These are phyloP conservation scores for Candida sp. DNA, from an alignment of 1,139 yeast genomes.

Conservation along the genomic window DNA sequence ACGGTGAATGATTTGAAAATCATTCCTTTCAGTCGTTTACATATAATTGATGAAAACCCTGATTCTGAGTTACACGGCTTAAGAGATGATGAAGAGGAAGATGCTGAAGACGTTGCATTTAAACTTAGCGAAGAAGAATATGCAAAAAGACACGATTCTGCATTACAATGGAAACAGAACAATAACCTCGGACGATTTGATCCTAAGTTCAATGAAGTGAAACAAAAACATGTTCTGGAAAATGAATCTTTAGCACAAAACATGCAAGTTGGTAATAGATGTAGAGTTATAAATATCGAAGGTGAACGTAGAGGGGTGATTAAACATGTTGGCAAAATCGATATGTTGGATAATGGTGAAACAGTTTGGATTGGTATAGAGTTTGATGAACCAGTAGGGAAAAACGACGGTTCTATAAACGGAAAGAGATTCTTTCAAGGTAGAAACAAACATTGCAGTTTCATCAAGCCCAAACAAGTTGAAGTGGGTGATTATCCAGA, in stretches of 20 bases:
- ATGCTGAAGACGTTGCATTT: conserved; percentile 38
- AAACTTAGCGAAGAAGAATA: conserved; percentile 68
- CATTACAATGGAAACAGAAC: conserved; percentile 70
- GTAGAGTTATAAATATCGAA: conserved; percentile 39
- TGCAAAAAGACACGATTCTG: conserved; percentile 56
- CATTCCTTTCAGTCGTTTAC: conserved; percentile 42
- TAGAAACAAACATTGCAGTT: conserved; percentile 43
- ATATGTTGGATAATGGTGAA: conserved; percentile 49
- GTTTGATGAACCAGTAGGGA: conserved; percentile 49
- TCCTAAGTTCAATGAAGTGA: conserved; percentile 41
- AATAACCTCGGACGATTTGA: conserved; percentile 71
- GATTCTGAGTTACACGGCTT: conserved; percentile 44
- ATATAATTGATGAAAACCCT: conserved; percentile 52
- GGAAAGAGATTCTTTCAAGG: conserved; percentile 32
- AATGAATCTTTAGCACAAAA: conserved; percentile 14
- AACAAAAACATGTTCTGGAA: conserved; percentile 12
- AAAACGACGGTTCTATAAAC: conserved; percentile 39
- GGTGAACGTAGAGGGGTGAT: conserved; percentile 69
- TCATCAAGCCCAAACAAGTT: conserved; percentile 46
- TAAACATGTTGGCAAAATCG: conserved; percentile 63
- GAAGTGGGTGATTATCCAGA: conserved; percentile 55
- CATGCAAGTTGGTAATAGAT: conserved; percentile 32
- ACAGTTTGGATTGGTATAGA: conserved; percentile 47
- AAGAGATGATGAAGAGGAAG: conserved; percentile 28
- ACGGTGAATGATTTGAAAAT: conserved; percentile 21